These are phyloP conservation scores for Coniochaeta prunicola DNA, from an alignment of 2,329 filamentous ascomycete species.

Conservation along the genomic window DNA sequence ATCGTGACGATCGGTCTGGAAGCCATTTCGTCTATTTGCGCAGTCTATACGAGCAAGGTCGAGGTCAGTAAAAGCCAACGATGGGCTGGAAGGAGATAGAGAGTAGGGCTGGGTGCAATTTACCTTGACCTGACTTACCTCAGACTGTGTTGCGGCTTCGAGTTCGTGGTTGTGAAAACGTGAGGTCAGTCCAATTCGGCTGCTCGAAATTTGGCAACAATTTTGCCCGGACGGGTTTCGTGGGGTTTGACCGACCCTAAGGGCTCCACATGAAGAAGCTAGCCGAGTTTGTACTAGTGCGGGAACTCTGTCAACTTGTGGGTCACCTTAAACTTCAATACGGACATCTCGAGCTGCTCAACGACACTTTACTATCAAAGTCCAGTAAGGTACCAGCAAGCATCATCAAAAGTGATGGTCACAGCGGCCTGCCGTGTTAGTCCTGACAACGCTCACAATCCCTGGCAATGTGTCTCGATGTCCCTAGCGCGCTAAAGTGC, in stretches of 20 bases:
- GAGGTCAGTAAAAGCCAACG: slow-evolving; percentile 1
- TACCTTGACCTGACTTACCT: slow-evolving; percentile 2
- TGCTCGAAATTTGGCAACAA: slow-evolving; percentile 17
- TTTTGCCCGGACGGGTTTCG: slow-evolving; percentile 13
- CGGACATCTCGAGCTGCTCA: no score
- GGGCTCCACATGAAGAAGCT: background rate
- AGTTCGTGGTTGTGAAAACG: slow-evolving; percentile 12
- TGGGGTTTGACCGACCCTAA: slow-evolving; percentile 11
- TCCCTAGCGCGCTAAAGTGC: no score
- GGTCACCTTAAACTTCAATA: no score
- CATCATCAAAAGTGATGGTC: no score
- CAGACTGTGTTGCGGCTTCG: slow-evolving; percentile 13
- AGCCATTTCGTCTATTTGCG: slow-evolving; percentile 61
- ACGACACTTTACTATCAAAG: no score
- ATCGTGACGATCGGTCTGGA: slow-evolving; percentile 97
- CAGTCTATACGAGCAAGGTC: slow-evolving; percentile 7
- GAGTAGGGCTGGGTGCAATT: background rate
- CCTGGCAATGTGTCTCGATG: no score
- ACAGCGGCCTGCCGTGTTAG: no score
- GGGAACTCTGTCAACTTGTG: background rate
- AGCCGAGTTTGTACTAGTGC: background rate
- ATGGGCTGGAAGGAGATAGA: background rate
- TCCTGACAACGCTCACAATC: no score
- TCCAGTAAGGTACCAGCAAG: no score
- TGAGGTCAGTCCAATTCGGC: background rate